Base-by-base conservation (phyloP, 2,329 filamentous ascomycete species). In the Xylaria arbuscula region DNA sequence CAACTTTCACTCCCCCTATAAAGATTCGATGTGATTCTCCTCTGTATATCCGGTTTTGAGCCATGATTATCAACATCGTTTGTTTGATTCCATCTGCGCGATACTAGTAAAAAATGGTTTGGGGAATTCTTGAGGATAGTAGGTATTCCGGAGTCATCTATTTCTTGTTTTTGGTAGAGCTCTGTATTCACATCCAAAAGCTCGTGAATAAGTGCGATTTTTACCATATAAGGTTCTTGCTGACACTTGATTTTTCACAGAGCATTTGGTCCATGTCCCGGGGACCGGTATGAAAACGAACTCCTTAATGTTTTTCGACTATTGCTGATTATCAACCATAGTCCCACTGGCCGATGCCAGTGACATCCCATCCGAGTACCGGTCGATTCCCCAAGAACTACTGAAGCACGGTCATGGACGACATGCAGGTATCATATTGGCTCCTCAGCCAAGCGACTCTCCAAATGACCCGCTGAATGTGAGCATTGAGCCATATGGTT, bases 401-500 rank as follows among this genome's bases (percentile, higher is more conserved):
- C 81, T 82, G 4, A 81, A 81, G 61, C 80, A 81, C 58, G 81
- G 79, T 40, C 76, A 70, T 6, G 80, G 80, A 22, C 75, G 74
- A 10, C 73, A 76, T 67, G 72, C 75, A 36, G 71, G 80, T 65
- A 75, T 81, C 24, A 80, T 82, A 19, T 73, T 82, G 47, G 76
- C 79, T 2, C 80, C 84, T n/a, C 84, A 85, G 72, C 84, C 84
- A 5, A 81, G 79, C 19, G 80, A 83, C 69, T 83, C 80, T 53
- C 83, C 83, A 0, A 85, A 85, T 64, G 84, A 86, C 67, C 84
- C 84, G 2, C 70, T 85, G 9, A 85, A 84, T 62, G 82, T 82
- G 64, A 69, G 81, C 75, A 9, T 11, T 47, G 38, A 24, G 42
- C 53, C 24, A 15, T 13, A 13, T 8, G 58, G 13, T 42, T 13